Conservation (phyloP, 2,329 filamentous ascomycete species). For the Penicillium brevicompactum region DNA sequence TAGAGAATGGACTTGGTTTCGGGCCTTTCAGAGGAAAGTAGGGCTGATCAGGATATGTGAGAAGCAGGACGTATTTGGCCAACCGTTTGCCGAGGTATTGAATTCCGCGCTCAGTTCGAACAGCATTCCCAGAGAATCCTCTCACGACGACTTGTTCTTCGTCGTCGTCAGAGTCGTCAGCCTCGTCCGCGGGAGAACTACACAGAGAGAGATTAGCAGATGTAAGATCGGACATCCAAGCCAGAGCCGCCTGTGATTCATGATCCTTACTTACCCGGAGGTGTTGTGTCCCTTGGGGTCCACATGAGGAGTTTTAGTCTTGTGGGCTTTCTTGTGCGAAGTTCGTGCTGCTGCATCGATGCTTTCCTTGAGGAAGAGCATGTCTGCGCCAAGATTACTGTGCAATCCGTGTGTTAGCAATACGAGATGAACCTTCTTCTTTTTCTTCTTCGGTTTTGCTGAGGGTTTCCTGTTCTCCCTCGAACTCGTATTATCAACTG, state of each 20-base stretch:
- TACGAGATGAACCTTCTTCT: constrained; percentile 77
- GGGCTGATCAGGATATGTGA: constrained; percentile 93
- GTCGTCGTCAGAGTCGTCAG: constrained; percentile 45
- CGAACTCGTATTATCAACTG: constrained; percentile 10
- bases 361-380: constrained; percentile 96
- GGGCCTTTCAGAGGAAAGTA: constrained; percentile 69
- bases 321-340: constrained; percentile 63
- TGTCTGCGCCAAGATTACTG: constrained; percentile 92
- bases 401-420: constrained; percentile 92
- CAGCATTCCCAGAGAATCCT: constrained; percentile 86
- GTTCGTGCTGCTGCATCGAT: constrained; percentile 82
- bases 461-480: constrained; percentile 8
- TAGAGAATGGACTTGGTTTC: constrained; percentile 51
- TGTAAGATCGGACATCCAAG: neutral
- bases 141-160: constrained; percentile 81
- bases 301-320: constrained; percentile 47
- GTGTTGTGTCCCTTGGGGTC: neutral
- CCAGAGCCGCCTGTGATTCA: neutral
- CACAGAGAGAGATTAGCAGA: neutral
- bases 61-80: constrained; percentile 82
- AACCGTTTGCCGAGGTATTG: constrained; percentile 95
- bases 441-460: constrained; percentile 30
- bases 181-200: constrained; percentile 12
- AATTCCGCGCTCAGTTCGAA: constrained; percentile 89
- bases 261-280: constrained; percentile 1